Percentiles rank a stretch among this genome's conserved stretches.
These are phyloP conservation scores for Orobanche coerulescens DNA, from an alignment of 257 asterid genomes.

Conservation along the genomic window DNA sequence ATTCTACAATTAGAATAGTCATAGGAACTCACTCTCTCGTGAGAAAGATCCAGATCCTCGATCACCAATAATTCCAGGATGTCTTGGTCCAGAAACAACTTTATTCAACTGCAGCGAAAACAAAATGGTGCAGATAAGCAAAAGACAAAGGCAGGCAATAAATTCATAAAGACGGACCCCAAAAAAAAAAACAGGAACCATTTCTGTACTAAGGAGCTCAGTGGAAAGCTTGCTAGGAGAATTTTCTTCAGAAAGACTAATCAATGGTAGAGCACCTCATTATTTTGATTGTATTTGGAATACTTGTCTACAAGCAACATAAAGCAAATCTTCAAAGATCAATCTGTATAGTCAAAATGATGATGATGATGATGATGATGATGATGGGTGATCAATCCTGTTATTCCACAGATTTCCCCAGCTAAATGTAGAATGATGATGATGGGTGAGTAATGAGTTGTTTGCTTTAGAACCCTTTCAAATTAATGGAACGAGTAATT, in stretches of 20 bases:
- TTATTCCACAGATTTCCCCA: neutral
- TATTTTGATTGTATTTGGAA: neutral
- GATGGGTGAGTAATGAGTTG: no score
- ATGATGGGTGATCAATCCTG: no score
- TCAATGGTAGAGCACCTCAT: neutral
- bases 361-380: no score
- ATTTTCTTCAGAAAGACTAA: neutral
- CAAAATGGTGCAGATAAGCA: neutral
- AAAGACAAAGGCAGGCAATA: neutral
- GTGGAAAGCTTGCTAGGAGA: neutral
- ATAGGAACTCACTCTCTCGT: conserved; percentile 67
- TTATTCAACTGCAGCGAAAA: conserved; percentile 63
- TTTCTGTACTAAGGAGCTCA: neutral
- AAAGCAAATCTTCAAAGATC: conserved; percentile 5
- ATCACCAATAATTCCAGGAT: conserved; percentile 89
- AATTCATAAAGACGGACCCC: conserved; percentile 5
- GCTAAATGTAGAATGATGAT: conserved; percentile 6
- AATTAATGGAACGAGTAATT: neutral
- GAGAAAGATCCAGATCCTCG: conserved; percentile 91
- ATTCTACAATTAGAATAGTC: neutral
- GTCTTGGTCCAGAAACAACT: conserved; percentile 77
- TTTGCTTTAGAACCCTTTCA: neutral
- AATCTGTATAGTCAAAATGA: neutral
- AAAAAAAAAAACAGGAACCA: neutral
- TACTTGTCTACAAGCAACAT: conserved; percentile 10